phyloP scores from a whole-genome alignment of 495 filamentous ascomycete species.

The Penicillium turbatum region DNA sequence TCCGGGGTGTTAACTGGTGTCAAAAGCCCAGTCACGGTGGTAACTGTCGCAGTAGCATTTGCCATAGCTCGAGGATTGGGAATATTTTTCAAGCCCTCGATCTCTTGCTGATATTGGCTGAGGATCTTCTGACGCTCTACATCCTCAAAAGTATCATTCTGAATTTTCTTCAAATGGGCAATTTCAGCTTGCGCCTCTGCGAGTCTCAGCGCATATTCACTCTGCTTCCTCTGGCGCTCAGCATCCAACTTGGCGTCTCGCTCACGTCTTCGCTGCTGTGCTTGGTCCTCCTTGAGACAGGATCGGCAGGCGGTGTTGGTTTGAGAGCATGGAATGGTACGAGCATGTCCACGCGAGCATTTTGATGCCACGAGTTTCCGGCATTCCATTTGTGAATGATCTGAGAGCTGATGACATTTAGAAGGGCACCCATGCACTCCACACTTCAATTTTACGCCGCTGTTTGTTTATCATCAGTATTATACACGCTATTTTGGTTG shows the following conservation, averaged over 20 bases:
- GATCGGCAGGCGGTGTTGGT: constrained; percentile 22
- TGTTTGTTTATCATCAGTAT: too few species aligned
- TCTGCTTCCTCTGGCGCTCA: constrained; percentile 46
- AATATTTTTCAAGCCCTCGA: constrained; percentile 20
- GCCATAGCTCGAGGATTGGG: background rate
- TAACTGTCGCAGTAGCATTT: background rate
- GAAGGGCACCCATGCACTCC: constrained; percentile 56
- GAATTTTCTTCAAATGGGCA: constrained; percentile 43
- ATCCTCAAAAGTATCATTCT: constrained; percentile 46
- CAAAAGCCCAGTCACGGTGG: too few species aligned
- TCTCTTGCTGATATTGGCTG: constrained; percentile 40
- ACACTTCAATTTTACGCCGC: constrained; percentile 56
- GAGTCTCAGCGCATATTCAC: constrained; percentile 46
- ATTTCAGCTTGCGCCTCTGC: constrained; percentile 57
- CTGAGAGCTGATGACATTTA: constrained; percentile 59
- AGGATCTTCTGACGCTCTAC: constrained; percentile 42
- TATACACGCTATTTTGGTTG: too few species aligned
- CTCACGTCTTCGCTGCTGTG: constrained; percentile 37
- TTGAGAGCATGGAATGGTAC: constrained; percentile 35
- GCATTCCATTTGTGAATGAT: constrained; percentile 65
- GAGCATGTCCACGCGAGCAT: constrained; percentile 52
- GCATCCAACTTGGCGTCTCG: constrained; percentile 53
- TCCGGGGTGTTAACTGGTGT: too few species aligned
- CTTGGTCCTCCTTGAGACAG: constrained; percentile 43
- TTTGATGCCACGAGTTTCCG: constrained; percentile 37